These are phyloP conservation scores for Tilletia caries DNA, from an alignment of 1,284 basidiomycete species.

Conservation along the genomic window DNA sequence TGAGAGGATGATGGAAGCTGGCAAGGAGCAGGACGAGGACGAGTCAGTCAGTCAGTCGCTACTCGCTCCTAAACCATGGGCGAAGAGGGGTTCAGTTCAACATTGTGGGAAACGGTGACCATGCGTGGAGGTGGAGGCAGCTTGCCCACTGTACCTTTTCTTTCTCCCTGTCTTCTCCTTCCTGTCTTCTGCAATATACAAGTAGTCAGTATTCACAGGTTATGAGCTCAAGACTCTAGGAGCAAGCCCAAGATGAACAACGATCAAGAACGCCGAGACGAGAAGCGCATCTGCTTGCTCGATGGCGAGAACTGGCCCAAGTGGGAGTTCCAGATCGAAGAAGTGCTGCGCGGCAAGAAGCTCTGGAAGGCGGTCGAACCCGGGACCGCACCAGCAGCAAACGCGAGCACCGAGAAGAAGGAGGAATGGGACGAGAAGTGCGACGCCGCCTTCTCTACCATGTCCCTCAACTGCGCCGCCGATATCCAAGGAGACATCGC, in stretches of 20 bases:
- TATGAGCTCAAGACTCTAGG: conserved; percentile 3
- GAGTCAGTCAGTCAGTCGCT: too few species aligned
- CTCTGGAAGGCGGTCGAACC: conserved; percentile 3
- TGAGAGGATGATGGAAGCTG: too few species aligned
- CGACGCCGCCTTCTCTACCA: background rate
- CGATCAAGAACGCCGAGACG: background rate
- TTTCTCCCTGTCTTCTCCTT: background rate
- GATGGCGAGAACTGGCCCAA: background rate
- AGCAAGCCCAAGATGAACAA: background rate
- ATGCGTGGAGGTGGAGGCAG: background rate
- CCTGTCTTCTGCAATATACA: background rate
- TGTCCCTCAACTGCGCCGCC: background rate
- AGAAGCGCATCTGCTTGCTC: conserved; percentile 3
- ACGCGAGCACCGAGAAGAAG: background rate
- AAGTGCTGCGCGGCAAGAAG: conserved; percentile 5
- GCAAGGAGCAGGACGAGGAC: too few species aligned
- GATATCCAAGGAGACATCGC: background rate
- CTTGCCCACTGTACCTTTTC: background rate
- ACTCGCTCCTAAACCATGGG: too few species aligned
- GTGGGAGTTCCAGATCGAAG: conserved; percentile 2
- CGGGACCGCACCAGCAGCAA: conserved; percentile 9
- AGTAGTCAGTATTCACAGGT: conserved; percentile 6
- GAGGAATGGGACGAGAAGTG: background rate
- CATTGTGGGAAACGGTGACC: background rate
- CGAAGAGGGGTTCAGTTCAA: too few species aligned